These are phyloP conservation scores for Reutealis trisperma DNA, from an alignment of 345 rosid species.

Conservation along the genomic window DNA sequence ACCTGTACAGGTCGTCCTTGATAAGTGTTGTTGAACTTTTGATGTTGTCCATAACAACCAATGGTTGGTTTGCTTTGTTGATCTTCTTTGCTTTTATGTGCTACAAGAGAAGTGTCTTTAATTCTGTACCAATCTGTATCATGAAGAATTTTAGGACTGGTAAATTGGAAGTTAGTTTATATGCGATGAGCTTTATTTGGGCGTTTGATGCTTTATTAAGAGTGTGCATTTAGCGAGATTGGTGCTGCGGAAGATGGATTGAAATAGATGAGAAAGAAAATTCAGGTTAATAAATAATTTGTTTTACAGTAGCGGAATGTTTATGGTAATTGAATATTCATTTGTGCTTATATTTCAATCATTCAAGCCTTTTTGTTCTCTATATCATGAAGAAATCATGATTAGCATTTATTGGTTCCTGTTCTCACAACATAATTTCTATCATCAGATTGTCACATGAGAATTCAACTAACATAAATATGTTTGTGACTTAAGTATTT, in stretches of 20 bases:
- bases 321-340: not conserved
- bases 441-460: not conserved
- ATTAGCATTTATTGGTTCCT: not conserved
- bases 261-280: not conserved
- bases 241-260: not conserved
- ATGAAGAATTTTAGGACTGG: not conserved
- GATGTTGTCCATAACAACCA: not conserved
- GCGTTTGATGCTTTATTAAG: not conserved
- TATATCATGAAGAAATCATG: slow-evolving; percentile 5
- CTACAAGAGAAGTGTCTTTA: slow-evolving; percentile 2
- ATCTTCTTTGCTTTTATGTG: not conserved
- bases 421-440: not conserved
- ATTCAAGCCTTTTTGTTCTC: not conserved
- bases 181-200: not conserved
- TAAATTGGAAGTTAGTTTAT: not conserved
- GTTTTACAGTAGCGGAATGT: not conserved
- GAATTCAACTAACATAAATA: not conserved
- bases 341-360: not conserved
- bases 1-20: not conserved
- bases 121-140: not conserved
- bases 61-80: not conserved
- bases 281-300: not conserved
- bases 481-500: not conserved
- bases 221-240: slow-evolving; percentile 1
- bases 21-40: not conserved